Base-by-base conservation (phyloP, 2,329 filamentous ascomycete species). In the Monosporascus sp. region DNA sequence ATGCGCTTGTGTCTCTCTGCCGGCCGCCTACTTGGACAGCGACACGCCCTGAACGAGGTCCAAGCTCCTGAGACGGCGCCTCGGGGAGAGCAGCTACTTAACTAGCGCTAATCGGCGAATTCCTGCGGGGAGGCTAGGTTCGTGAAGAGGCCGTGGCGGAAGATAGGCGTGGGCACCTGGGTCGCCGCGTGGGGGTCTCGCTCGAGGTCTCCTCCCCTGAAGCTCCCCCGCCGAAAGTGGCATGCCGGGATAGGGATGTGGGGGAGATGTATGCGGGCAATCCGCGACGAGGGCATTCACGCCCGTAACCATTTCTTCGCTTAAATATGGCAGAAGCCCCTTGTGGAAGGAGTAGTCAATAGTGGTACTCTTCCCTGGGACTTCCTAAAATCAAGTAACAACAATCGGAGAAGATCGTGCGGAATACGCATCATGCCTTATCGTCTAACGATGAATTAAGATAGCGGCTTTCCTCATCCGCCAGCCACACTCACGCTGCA, bases 11-110 rank as follows among this genome's bases (percentile, higher is more conserved):
- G 11, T 5, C 31, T 35, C 11, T 35, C 31, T 35, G 26, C 73
- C 72, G 41, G 64, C 69, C 43, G 64, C 72, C 7, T 69, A 71
- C 51, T 66, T 64, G 38, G 72, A 74, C 45, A 71, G 74, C 52
- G 58, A 65, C 40, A 68, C 62, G 2, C 11, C 31, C 31, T 35
- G 4, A 35, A 35, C 11, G 31, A 35, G 11, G 31, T 35, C 31
- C 31, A 35, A 35, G 43, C 24, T 24, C 7, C 43, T 46, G 22
- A 19, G 22, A 17, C 43, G 43, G 43, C 14, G 16, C 14, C 31
- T 46, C 22, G 24, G 26, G 11, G 24, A 26, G 22, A 46, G 43
- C 22, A 11, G 43, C 16, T 14, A 45, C 16, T 20, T 22, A 45
- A 20, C 20, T n/a, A 14, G 22, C 11, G 43, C 20, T 19, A 22